Evolutionary conservation across 257 asterid genomes (phyloP).

Genomic region (Solanum boliviense): DNA sequence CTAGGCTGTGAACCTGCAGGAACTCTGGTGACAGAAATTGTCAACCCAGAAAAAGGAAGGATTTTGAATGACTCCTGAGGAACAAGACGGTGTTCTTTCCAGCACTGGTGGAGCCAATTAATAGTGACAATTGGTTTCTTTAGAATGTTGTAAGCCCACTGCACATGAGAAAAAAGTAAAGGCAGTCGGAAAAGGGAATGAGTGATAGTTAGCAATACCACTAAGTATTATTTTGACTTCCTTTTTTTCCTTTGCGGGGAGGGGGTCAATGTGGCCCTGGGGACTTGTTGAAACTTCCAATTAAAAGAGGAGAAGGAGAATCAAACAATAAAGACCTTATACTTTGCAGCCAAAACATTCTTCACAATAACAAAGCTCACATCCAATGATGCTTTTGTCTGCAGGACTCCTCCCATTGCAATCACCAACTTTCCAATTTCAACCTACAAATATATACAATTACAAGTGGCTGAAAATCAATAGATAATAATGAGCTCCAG

Average conservation of each 20-base stretch:
- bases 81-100: conserved; percentile 97
- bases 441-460: conserved; percentile 37
- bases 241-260: not conserved
- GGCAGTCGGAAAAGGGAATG: conserved; percentile 7
- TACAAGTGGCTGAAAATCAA: conserved; percentile 11
- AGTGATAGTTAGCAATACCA: not conserved
- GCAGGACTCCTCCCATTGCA: conserved; percentile 89
- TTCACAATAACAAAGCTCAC: conserved; percentile 82
- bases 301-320: conserved; percentile 3
- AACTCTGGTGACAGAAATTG: conserved; percentile 71
- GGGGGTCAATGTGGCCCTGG: not conserved
- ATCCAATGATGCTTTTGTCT: conserved; percentile 58
- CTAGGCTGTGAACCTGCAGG: conserved; percentile 51
- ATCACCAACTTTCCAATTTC: conserved; percentile 56
- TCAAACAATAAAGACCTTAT: conserved; percentile 38
- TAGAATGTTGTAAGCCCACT: conserved; percentile 77
- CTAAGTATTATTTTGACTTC: not conserved
- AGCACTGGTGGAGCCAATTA: conserved; percentile 85
- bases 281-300: not conserved
- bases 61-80: conserved; percentile 81
- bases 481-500: not conserved
- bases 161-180: conserved; percentile 10
- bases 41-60: conserved; percentile 84
- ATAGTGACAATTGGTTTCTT: conserved; percentile 77
- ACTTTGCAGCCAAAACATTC: conserved; percentile 76